Conservation (phyloP, 306 rosid species). For the Ormosia semicastrata region DNA sequence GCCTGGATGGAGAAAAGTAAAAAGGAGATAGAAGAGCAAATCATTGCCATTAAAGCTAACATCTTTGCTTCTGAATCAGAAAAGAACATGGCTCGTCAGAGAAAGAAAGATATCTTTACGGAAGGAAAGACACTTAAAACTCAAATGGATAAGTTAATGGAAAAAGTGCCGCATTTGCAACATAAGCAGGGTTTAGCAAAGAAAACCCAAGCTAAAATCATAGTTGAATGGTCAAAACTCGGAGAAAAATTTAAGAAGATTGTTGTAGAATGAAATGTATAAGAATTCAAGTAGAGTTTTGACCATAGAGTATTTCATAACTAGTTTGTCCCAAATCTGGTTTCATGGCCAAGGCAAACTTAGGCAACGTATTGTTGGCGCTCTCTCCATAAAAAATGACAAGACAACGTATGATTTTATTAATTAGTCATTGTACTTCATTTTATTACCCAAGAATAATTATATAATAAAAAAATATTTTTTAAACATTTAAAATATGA, state of each 20-base stretch:
- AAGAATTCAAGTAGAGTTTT: background rate
- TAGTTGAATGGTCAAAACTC: background rate
- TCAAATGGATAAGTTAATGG: background rate
- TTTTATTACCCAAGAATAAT: conserved; percentile 15
- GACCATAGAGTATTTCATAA: background rate
- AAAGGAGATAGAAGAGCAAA: background rate
- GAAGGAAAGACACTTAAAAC: background rate
- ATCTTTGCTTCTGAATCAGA: background rate
- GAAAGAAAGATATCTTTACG: background rate
- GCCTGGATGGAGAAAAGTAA: background rate
- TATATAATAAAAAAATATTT: background rate
- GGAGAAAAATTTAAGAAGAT: background rate
- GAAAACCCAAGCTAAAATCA: background rate
- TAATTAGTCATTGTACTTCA: background rate
- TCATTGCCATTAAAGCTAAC: background rate
- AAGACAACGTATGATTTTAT: background rate
- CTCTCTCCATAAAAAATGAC: conserved; percentile 64
- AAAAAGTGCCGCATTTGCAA: background rate
- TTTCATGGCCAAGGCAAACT: conserved; percentile 87
- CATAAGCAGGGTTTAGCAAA: background rate
- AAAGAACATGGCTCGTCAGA: background rate
- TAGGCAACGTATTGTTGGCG: conserved; percentile 80
- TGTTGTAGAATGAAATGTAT: background rate
- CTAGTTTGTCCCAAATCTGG: conserved; percentile 41
- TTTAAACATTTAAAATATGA: too few species aligned